These are phyloP conservation scores for Atalantia buxifolia DNA, from an alignment of 345 rosid genomes.

Conservation along the genomic window DNA sequence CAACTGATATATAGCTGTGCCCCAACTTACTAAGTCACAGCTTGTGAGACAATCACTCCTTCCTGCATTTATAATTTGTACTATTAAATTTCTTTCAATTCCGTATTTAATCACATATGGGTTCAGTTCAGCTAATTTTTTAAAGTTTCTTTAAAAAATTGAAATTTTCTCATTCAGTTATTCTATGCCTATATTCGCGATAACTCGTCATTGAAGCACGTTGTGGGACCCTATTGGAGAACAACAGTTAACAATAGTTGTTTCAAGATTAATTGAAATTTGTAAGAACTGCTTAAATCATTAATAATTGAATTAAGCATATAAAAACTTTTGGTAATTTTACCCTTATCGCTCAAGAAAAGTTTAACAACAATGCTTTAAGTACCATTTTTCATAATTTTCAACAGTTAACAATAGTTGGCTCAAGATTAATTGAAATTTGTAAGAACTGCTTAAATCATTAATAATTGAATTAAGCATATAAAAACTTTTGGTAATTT, in stretches of 20 bases:
- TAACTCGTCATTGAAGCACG: background rate
- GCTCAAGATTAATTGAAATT: background rate
- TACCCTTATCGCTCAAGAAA: background rate
- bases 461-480: too few species aligned
- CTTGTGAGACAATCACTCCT: background rate
- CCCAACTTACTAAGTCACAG: background rate
- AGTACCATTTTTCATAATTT: too few species aligned
- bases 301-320: too few species aligned
- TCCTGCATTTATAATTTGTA: background rate
- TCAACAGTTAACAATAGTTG: background rate
- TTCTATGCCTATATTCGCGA: background rate
- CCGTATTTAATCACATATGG: conserved; percentile 2
- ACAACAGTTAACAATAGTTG: background rate
- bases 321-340: too few species aligned
- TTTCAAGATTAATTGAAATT: background rate
- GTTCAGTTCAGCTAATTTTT: background rate
- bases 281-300: background rate
- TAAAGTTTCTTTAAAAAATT: too few species aligned
- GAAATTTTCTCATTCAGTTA: too few species aligned
- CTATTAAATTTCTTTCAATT: background rate
- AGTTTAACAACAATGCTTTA: background rate
- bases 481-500: too few species aligned
- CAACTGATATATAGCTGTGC: background rate
- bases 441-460: background rate
- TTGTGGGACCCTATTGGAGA: background rate